A percentile compares a stretch with the other conserved stretches of the same genome.
Evolutionary conservation across 139 green algal genomes (phyloP).

Genomic region (Zygnema cylindricum): DNA sequence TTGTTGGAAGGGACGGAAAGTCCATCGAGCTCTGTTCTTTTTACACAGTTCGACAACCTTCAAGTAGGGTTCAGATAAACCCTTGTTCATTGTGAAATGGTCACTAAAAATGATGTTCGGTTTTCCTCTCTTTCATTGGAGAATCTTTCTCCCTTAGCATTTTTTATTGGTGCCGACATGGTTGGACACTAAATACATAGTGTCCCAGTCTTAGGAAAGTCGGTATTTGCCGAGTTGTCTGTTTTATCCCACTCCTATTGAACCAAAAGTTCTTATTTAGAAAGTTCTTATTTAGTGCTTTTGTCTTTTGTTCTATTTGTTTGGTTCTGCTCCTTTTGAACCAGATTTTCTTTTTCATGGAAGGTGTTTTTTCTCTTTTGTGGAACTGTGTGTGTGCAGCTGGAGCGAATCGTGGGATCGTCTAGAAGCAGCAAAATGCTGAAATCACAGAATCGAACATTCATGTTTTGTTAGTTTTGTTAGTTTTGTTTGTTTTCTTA

Average conservation of each 20-base stretch:
- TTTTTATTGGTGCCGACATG: too few species aligned
- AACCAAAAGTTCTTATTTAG: background rate
- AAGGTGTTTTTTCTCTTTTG: background rate
- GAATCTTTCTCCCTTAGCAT: too few species aligned
- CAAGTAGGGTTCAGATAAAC: too few species aligned
- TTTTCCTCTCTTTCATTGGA: too few species aligned
- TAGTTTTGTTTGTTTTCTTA: too few species aligned
- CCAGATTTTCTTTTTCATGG: background rate
- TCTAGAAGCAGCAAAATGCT: slow-evolving; percentile 7
- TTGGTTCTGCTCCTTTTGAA: background rate
- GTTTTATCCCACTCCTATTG: background rate
- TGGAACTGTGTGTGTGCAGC: slow-evolving; percentile 9
- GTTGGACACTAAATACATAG: too few species aligned
- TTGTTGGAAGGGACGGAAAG: slow-evolving; percentile 50
- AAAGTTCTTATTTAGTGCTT: background rate
- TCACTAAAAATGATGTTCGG: too few species aligned
- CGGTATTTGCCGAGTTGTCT: background rate
- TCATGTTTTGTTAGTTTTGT: slow-evolving; percentile 60
- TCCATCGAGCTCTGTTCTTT: slow-evolving; percentile 53
- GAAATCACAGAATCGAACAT: slow-evolving; percentile 40
- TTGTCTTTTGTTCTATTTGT: background rate
- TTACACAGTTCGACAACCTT: slow-evolving; percentile 55
- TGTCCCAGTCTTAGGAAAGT: too few species aligned
- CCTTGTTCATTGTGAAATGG: too few species aligned
- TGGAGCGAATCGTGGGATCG: slow-evolving; percentile 45